phyloP scores from a whole-genome alignment of 179 eudicot genomes.

The Sideroxylon spinosum region DNA sequence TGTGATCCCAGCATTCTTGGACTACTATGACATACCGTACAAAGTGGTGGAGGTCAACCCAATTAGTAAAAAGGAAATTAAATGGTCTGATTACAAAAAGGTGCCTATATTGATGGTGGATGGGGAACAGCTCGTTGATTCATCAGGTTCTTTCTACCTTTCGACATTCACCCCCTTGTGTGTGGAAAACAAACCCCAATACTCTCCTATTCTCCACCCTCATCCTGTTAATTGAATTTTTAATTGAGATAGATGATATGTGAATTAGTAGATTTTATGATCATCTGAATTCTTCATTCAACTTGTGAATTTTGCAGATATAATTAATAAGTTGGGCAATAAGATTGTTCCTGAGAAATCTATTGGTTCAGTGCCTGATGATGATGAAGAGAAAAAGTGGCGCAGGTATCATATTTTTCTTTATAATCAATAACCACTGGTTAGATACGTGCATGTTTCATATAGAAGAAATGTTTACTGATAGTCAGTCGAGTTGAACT shows the following conservation, averaged over 20 bases:
- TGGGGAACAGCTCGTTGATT: conserved; percentile 78
- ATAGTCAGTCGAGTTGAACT: background rate
- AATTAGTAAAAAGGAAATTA: conserved; percentile 83
- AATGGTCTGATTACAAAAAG: conserved; percentile 95
- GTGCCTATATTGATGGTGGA: conserved; percentile 87
- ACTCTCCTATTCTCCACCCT: background rate
- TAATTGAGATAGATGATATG: background rate
- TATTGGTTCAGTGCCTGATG: conserved; percentile 26
- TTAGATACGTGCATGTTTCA: background rate
- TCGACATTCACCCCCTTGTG: background rate
- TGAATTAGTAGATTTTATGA: background rate
- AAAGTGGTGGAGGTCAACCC: conserved; percentile 97
- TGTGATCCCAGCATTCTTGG: conserved; percentile 73
- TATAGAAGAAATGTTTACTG: background rate
- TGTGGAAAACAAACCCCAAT: background rate
- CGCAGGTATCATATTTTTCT: conserved; percentile 46
- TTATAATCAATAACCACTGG: background rate
- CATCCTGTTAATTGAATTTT: background rate
- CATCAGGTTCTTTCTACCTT: conserved; percentile 58
- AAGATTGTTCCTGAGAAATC: conserved; percentile 47
- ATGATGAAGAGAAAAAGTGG: conserved; percentile 83
- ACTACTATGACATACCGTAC: conserved; percentile 80
- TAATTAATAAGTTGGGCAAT: conserved; percentile 51
- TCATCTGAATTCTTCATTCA: background rate
- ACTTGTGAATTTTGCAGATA: conserved; percentile 42